phyloP scores from a whole-genome alignment of 495 filamentous ascomycete genomes.

The Annulohypoxylon bovei region DNA sequence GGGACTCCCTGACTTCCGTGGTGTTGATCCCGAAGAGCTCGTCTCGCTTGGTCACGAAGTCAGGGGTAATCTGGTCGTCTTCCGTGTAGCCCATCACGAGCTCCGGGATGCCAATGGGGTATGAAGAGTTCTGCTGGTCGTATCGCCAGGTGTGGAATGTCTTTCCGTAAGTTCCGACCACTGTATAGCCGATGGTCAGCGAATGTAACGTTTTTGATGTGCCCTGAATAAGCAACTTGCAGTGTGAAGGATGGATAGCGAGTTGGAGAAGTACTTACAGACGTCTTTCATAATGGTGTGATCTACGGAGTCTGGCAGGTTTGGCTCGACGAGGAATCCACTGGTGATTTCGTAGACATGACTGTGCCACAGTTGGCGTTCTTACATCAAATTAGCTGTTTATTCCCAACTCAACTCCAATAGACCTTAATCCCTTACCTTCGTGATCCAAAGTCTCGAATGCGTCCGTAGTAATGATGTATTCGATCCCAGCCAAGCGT shows the following conservation, averaged over 20 bases:
- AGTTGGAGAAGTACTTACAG: slow-evolving; percentile 15
- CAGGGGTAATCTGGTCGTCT: slow-evolving; percentile 58
- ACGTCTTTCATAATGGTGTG: slow-evolving; percentile 51
- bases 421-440: slow-evolving; percentile 15
- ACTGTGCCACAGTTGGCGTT: slow-evolving; percentile 52
- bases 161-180: slow-evolving; percentile 51
- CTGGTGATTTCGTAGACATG: slow-evolving; percentile 53
- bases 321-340: slow-evolving; percentile 52
- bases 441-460: slow-evolving; percentile 43
- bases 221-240: no score
- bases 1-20: slow-evolving; percentile 28
- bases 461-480: slow-evolving; percentile 41
- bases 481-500: slow-evolving; percentile 43
- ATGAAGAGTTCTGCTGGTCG: slow-evolving; percentile 42
- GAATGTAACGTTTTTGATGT: not conserved
- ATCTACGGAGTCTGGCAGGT: slow-evolving; percentile 45
- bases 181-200: slow-evolving; percentile 14
- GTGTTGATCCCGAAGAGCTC: slow-evolving; percentile 59
- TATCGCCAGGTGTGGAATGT: slow-evolving; percentile 54
- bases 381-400: slow-evolving; percentile 6
- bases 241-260: not conserved
- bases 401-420: not conserved
- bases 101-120: slow-evolving; percentile 52
- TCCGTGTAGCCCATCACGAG: slow-evolving; percentile 52
- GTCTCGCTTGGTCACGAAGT: slow-evolving; percentile 65